Evolutionary conservation across 495 filamentous ascomycete species (phyloP), one percentile per base, ranked within the genome.

Genomic region (Copromyces sp.): DNA sequence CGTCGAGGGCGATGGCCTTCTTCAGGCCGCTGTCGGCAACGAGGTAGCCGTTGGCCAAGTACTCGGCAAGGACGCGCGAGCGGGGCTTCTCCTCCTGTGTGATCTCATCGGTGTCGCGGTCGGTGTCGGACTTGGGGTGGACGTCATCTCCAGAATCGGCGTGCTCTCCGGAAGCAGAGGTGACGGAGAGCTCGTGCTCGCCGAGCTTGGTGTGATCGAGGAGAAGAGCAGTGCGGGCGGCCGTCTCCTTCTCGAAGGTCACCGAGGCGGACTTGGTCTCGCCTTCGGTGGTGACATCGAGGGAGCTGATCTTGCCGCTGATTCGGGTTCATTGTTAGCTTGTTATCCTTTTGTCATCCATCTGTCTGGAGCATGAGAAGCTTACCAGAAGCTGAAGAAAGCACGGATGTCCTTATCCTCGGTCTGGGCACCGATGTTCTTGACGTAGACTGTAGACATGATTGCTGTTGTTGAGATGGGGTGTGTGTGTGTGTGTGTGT

Each of bases 321-420:
- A 71, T 65, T 35, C 29, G 1, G 12, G 12, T 65, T 65, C 29
- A 65, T 7, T 35, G 53, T 65, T 65, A 65, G 53, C 29, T 65
- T 65, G 24, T 35, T 35, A 17, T 32, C 24, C 24, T 12, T 29
- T 9, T 4, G 53, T 17, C 53, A 35, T 65, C 14, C 14, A 3
- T 65, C 14, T 37, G 35, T 14, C 29, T 3, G 14, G 11, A 35
- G 14, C 29, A 12, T 42, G 17, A 72, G 68, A 11, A 68, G 75
- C 88, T 80, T 87, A 95, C 93, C 95, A 99, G 89, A 98, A 99
- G 84, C 92, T 95, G 87, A 99, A 99, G 89, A 99, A 99, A 77
- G 96, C 94, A 76, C 89, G 90, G 74, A 99, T 88, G 82, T 99
- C 93, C 83, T 94, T 92, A 81, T 98, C 93, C 73, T 88, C 87